Evolutionary conservation across 176 grass and related monocot genomes (phyloP), one percentile per base, ranked within the genome.

Genomic region (Tillandsia fasciculata): DNA sequence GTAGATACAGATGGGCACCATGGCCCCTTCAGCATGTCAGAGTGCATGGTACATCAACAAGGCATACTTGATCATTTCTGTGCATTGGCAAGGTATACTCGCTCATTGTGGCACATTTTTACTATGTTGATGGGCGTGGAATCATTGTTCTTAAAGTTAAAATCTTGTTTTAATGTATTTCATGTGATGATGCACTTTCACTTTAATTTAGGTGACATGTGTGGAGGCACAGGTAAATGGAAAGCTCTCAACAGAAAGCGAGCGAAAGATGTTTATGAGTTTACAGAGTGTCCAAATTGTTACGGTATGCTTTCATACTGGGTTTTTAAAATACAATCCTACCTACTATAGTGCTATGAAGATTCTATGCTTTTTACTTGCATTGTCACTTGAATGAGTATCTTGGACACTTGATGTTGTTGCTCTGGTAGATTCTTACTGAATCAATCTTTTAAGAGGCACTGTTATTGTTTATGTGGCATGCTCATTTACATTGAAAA

Each of bases 191-290:
- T 28, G 69, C 8, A 58, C 12, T 68, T 84, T 50, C 52, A 66
- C 29, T 52, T 83, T 23, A 1, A 76, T 74, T 42, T 72, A 99
- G 95, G 95, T 84, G 95, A 99, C 75, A 99, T 93, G 95, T 99
- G 90, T 71, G 90, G 95, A 1, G 95, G 90, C 71, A 99, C 95
- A 27, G 95, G 95, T 28, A 99, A 94, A 85, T 99, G 95, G 95
- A 99, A 99, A 70, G 95, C 90, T 71, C 94, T 99, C 18, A 99
- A 99, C 29, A 79, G 94, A 66, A 99, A 99, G 64, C 83, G 94
- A 64, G 94, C 94, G 67, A 99, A 99, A 78, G 94, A 99, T 88
- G 85, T 99, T 4, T 99, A 99, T 51, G 79, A 86, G 77, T 99
- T 99, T 49, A 94, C 95, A 1, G 95, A 99, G 48, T 99, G 95